A percentile compares a stretch with the other conserved stretches of the same genome.
Conservation (phyloP, 441 rosid species). For the Hypseocharis bilobata region DNA sequence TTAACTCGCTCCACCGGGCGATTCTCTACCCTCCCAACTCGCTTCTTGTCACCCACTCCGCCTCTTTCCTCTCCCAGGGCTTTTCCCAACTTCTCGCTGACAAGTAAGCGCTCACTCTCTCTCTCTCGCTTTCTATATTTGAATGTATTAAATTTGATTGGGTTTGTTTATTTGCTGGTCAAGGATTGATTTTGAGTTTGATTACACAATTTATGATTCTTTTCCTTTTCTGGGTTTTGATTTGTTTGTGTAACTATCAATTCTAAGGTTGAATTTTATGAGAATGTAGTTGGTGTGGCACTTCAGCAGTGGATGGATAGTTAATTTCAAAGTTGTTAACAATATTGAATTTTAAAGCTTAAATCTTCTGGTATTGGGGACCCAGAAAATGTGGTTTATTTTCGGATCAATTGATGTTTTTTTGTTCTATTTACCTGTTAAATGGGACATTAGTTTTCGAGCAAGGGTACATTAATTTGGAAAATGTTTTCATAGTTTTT, state of each 20-base stretch:
- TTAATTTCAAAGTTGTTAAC: not conserved
- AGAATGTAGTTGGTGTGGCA: not conserved
- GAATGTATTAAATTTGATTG: not conserved
- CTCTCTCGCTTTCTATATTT: not conserved
- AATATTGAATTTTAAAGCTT: no score
- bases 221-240: conserved; percentile 8
- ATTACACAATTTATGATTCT: conserved; percentile 2
- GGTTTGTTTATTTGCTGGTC: not conserved
- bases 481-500: not conserved
- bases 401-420: not conserved
- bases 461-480: conserved; percentile 2
- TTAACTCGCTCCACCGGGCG: conserved; percentile 81
- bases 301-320: not conserved
- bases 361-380: no score
- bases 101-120: conserved; percentile 40
- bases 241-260: conserved; percentile 1
- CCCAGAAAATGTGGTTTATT: no score
- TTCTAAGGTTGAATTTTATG: not conserved
- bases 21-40: conserved; percentile 79
- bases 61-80: conserved; percentile 76
- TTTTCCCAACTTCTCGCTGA: conserved; percentile 74
- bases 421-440: not conserved
- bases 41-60: conserved; percentile 70
- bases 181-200: conserved; percentile 1
- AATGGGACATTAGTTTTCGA: not conserved